A percentile compares a stretch with the other conserved stretches of the same genome.
These are phyloP conservation scores for Neofusicoccum ribis DNA, from an alignment of 2,329 filamentous ascomycete genomes.

Conservation along the genomic window DNA sequence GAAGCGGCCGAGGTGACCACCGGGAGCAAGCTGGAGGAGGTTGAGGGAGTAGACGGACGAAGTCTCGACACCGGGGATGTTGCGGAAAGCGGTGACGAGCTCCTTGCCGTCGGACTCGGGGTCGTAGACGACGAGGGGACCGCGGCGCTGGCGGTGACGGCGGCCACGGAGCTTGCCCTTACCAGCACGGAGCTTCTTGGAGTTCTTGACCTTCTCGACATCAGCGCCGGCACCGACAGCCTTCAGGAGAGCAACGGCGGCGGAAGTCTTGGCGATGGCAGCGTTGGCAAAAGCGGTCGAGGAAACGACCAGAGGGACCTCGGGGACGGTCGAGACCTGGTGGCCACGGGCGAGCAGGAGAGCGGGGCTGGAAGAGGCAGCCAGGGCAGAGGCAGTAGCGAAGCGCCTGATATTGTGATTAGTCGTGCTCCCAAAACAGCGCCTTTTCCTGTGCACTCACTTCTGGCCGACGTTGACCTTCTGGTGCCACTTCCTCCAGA, in stretches of 20 bases:
- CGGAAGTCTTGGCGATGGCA: slow-evolving; percentile 83
- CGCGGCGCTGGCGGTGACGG: slow-evolving; percentile 95
- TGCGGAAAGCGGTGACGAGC: slow-evolving; percentile 93
- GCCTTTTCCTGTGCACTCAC: slow-evolving; percentile 52
- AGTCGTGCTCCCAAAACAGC: slow-evolving; percentile 21
- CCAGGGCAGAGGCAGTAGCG: slow-evolving; percentile 94
- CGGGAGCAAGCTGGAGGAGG: slow-evolving; percentile 98
- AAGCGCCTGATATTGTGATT: slow-evolving; percentile 68
- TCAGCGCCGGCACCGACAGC: slow-evolving; percentile 87
- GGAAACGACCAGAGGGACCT: slow-evolving; percentile 96
- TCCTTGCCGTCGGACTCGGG: slow-evolving; percentile 93
- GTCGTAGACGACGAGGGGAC: slow-evolving; percentile 97
- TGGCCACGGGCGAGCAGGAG: slow-evolving; percentile 97
- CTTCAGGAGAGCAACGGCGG: slow-evolving; percentile 83
- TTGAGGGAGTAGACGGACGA: slow-evolving; percentile 91
- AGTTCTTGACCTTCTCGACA: slow-evolving; percentile 92
- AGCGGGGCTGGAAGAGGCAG: slow-evolving; percentile 91
- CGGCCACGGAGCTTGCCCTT: slow-evolving; percentile 99
- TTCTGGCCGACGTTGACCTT: slow-evolving; percentile 99
- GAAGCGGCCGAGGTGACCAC: slow-evolving; percentile 98
- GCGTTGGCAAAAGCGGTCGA: slow-evolving; percentile 81
- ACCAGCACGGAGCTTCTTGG: slow-evolving; percentile 94
- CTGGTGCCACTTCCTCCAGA: slow-evolving; percentile 99
- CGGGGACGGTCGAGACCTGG: slow-evolving; percentile 86
- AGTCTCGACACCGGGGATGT: slow-evolving; percentile 98